Percentiles rank a stretch among this genome's conserved stretches.
These are phyloP conservation scores for Mariannaea sp. DNA, from an alignment of 2,329 filamentous ascomycete species.

Conservation along the genomic window DNA sequence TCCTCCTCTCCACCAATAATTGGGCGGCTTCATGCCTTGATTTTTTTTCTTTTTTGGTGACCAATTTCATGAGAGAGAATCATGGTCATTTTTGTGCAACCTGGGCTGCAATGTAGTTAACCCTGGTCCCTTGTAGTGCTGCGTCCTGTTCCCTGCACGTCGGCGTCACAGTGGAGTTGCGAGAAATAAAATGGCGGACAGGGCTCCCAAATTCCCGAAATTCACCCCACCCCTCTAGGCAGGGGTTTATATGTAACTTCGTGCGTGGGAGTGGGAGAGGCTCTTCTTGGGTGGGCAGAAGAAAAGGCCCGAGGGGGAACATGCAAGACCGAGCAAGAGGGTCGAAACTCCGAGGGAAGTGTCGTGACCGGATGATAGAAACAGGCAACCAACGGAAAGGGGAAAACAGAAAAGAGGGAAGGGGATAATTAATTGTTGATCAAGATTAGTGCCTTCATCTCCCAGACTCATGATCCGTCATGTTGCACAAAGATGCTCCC, in stretches of 20 bases:
- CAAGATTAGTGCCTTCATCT: too few species aligned
- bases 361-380: too few species aligned
- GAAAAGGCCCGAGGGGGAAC: constrained; percentile 9
- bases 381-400: neutral
- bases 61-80: too few species aligned
- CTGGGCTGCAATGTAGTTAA: neutral
- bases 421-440: neutral
- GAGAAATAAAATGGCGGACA: neutral
- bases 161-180: constrained; percentile 16
- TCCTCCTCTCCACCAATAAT: too few species aligned
- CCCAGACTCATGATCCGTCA: too few species aligned
- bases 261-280: neutral
- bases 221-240: too few species aligned
- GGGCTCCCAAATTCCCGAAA: neutral
- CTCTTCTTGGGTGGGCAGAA: neutral
- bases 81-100: neutral
- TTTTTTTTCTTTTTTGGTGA: too few species aligned
- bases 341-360: constrained; percentile 7
- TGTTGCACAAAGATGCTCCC: too few species aligned
- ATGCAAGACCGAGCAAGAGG: constrained; percentile 12
- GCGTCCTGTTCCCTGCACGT: constrained; percentile 6
- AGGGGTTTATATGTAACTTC: too few species aligned
- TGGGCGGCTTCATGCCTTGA: too few species aligned
- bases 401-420: neutral
- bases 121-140: constrained; percentile 5